Base-by-base conservation (phyloP, 2,329 filamentous ascomycete species). In the Botryosphaeria agaves region DNA sequence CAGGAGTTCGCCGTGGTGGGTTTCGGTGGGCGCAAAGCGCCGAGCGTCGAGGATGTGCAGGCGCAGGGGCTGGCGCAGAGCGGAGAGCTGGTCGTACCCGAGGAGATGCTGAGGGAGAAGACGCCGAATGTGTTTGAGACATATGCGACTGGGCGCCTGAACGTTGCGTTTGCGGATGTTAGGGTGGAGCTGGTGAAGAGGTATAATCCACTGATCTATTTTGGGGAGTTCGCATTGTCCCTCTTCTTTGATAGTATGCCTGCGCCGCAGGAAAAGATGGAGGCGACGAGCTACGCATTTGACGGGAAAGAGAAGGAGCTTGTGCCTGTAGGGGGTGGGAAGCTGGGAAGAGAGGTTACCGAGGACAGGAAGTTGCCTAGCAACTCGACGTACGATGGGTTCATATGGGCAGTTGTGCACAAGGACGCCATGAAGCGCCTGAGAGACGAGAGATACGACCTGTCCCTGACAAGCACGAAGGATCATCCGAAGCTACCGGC, bases 371-470 rank as follows among this genome's bases (percentile, higher is more conserved):
- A 73, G 61, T 56, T 59, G 34, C 50, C 56, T 45, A 40, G 58
- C 46, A 72, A 65, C 52, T 75, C 70, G 34, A 57, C 58, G 23
- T 95, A 77, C 46, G 89, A 95, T 51, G 76, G 76, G 26, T 98
- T 95, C 46, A 87, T 98, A 39, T 95, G 80, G 70, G 87, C 84
- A 29, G 57, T 98, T 41, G 85, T 95, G 38, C 83, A 95, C 68
- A 98, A 98, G 71, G 76, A 84, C 45, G 61, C 69, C 51, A 95
- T 98, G 87, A 82, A 81, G 62, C 64, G 72, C 45, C 69, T 93
- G 44, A 78, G 89, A 37, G 80, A 93, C 28, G 83, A 93, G 38
- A 80, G 89, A 44, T 98, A 94, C 58, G 89, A 98, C 52, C 63
- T 94, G 32, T 92, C 82, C 31, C 69, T 98, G 42, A 94, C 89